phyloP scores from a whole-genome alignment of 805 yeast species.

The Yarrowia sp. region DNA sequence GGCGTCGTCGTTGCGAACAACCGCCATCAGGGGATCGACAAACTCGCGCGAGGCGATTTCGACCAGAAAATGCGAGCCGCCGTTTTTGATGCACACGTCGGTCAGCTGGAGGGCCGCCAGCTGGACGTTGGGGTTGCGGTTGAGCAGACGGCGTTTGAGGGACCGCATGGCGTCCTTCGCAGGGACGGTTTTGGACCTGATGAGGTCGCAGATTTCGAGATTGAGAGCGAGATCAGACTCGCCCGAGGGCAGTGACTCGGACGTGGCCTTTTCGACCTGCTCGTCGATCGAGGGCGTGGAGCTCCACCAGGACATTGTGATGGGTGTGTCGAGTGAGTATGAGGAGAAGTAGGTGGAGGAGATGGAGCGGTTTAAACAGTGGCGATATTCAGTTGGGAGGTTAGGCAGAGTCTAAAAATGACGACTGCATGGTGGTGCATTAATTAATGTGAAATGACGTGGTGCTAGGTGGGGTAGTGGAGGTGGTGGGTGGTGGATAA shows the following conservation, averaged over 20 bases:
- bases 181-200: slow-evolving; percentile 73
- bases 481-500: background rate
- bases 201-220: slow-evolving; percentile 80
- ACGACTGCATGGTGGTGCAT: background rate
- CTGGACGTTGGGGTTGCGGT: slow-evolving; percentile 76
- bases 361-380: background rate
- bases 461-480: no score
- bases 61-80: slow-evolving; percentile 77
- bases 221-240: slow-evolving; percentile 70
- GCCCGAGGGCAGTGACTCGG: slow-evolving; percentile 88
- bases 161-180: slow-evolving; percentile 81
- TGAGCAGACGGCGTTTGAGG: slow-evolving; percentile 69
- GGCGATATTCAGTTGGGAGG: slow-evolving; percentile 17
- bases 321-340: background rate
- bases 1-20: slow-evolving; percentile 18
- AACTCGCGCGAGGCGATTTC: slow-evolving; percentile 84
- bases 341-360: no score
- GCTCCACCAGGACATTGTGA: slow-evolving; percentile 40
- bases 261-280: slow-evolving; percentile 72
- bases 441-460: background rate
- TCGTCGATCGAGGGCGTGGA: slow-evolving; percentile 48
- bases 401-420: background rate
- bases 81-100: slow-evolving; percentile 87
- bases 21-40: slow-evolving; percentile 57
- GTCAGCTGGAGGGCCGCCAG: slow-evolving; percentile 69